Evolutionary conservation across 108 stramenopile species (phyloP), one percentile per base, ranked within the genome.

Genomic region (Aurantiochytrium sp.): DNA sequence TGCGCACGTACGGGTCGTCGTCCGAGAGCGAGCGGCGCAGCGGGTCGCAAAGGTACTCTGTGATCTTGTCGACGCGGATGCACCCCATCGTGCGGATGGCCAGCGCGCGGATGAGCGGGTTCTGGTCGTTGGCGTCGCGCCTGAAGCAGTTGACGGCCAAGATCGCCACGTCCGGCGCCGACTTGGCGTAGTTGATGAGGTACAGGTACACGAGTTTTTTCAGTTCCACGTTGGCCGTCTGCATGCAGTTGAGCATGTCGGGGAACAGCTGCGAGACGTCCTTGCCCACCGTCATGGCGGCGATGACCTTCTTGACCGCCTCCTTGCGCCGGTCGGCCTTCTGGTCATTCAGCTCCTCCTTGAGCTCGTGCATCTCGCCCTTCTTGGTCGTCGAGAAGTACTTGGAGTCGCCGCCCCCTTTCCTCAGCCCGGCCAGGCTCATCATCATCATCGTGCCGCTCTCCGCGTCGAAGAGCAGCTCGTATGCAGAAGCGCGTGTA

Each of bases 71-170:
- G 31, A 99, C 99, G 30, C 99, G 97, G 85, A 99, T 99, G 91
- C 98, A 99, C 41, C 99, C 99, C 99, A 99, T 99, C 87, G 99
- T 99, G 42, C 99, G 94, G 4, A 99, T 97, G 24, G 99, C 98
- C 86, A 99, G 91, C 3, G 99, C 99, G 22, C 99, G 98, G 88
- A 99, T 98, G 59, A 99, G 91, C 37, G 99, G 99, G 90, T 99
- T 99, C 34, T 96, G 92, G 92, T 99, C 97, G 86, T 91, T 95
- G 27, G 98, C 96, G 91, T 99, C 98, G 93, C 98, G 97, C 59
- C 98, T 97, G 90, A 99, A 99, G 37, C 98, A 98, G 89, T 99
- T 99, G 85, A 99, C 99, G n/a, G 99, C 99, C 88, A 99, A 87
- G 39, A 99, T 88, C 36, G 99, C 97, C 85, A 98, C 87, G 69